Evolutionary conservation across 176 grass and related monocot species (phyloP).

Genomic region (Zoysia pacifica): DNA sequence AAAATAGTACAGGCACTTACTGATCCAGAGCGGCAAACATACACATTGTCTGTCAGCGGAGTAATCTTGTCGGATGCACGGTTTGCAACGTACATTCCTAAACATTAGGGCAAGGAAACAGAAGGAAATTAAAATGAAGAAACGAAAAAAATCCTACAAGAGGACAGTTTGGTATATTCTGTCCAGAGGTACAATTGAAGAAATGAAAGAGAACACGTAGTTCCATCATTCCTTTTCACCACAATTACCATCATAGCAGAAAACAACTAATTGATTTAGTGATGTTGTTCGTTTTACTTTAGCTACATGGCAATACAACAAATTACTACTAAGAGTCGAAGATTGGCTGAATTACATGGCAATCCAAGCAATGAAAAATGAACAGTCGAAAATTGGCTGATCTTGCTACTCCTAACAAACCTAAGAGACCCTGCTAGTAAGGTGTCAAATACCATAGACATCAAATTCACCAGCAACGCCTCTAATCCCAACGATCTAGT

Average conservation of each 20-base stretch:
- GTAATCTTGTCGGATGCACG: conserved; percentile 92
- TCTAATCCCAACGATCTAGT: neutral
- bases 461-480: neutral
- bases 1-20: conserved; percentile 49
- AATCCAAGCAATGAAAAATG: too few species aligned
- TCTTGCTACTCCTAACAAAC: neutral
- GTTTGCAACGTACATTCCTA: conserved; percentile 92
- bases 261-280: neutral
- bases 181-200: neutral
- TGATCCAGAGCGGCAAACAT: conserved; percentile 88
- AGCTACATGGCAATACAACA: neutral
- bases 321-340: neutral
- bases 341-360: neutral
- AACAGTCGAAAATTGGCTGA: neutral
- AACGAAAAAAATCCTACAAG: neutral
- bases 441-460: neutral
- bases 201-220: neutral
- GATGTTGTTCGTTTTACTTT: neutral
- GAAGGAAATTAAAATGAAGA: neutral
- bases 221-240: neutral
- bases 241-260: neutral
- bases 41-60: conserved; percentile 87
- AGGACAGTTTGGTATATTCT: neutral
- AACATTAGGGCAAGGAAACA: conserved; percentile 16
- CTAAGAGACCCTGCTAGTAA: neutral